Evolutionary conservation across 768 basidiomycete species (phyloP).

Genomic region (Lactarius vividus): DNA sequence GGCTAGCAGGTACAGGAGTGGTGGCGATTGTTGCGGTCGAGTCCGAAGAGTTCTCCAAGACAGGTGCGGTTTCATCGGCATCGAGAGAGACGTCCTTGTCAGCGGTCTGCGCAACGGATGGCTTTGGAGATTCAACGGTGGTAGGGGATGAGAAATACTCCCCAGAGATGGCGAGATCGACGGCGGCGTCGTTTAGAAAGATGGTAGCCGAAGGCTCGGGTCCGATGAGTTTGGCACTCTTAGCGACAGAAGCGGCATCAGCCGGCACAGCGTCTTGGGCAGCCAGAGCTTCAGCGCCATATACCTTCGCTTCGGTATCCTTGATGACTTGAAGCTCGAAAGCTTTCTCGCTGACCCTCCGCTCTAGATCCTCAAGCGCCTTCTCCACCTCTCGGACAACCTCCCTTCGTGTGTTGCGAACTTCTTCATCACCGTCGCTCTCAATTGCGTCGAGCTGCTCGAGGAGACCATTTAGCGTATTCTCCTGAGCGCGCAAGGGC

Average conservation of each 20-base stretch:
- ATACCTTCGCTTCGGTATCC: neutral
- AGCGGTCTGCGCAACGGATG: neutral
- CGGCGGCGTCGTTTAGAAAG: neutral
- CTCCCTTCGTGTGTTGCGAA: constrained; percentile 50
- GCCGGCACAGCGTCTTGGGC: neutral
- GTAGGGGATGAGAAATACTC: constrained; percentile 1
- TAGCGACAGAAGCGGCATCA: neutral
- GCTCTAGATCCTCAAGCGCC: constrained; percentile 55
- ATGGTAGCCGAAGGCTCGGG: neutral
- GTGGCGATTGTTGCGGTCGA: neutral
- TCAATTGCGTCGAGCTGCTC: constrained; percentile 65
- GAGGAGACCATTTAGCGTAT: constrained; percentile 59
- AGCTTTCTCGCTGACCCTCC: constrained; percentile 8
- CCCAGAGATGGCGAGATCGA: constrained; percentile 6
- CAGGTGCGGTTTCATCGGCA: neutral
- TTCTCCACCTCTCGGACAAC: constrained; percentile 58
- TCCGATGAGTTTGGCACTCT: neutral
- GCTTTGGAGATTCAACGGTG: neutral
- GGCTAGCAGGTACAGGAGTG: neutral
- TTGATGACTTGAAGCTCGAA: neutral
- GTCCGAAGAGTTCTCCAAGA: neutral
- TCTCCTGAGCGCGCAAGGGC: constrained; percentile 56
- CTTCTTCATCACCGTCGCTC: constrained; percentile 53
- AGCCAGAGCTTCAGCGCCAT: neutral
- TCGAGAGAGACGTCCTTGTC: neutral